phyloP scores from a whole-genome alignment of 345 rosid genomes.

The Bretschneidera sinensis region DNA sequence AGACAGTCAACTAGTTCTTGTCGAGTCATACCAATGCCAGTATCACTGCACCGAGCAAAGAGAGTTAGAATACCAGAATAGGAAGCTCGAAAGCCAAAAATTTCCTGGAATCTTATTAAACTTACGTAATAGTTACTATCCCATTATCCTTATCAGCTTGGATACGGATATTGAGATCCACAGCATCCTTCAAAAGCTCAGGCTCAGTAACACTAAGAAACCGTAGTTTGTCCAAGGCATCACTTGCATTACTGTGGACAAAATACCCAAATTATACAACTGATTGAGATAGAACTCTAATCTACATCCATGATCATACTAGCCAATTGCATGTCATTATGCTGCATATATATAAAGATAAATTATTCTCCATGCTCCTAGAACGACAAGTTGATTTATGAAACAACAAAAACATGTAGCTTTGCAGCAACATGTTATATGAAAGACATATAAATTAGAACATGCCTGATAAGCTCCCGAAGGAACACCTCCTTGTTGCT shows the following conservation, averaged over 20 bases:
- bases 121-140: constrained; percentile 66
- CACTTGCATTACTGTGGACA: constrained; percentile 83
- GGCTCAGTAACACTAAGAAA: constrained; percentile 80
- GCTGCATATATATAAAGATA: no score
- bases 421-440: no score
- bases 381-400: no score
- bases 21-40: constrained; percentile 95
- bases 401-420: no score
- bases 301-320: no score
- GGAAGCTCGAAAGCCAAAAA: background rate
- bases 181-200: constrained; percentile 61
- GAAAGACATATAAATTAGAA: background rate
- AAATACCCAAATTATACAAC: no score
- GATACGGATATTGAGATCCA: constrained; percentile 83
- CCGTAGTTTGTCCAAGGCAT: constrained; percentile 93
- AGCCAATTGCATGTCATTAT: no score
- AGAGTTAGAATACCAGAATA: background rate
- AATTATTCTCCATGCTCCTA: no score
- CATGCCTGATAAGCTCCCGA: constrained; percentile 87
- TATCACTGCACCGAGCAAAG: constrained; percentile 50
- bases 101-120: constrained; percentile 3
- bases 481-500: constrained; percentile 98
- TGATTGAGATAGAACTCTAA: no score
- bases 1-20: constrained; percentile 94
- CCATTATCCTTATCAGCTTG: constrained; percentile 87